Conservation (phyloP, 352 stramenopile genomes). For the Globisporangium abappressorium region DNA sequence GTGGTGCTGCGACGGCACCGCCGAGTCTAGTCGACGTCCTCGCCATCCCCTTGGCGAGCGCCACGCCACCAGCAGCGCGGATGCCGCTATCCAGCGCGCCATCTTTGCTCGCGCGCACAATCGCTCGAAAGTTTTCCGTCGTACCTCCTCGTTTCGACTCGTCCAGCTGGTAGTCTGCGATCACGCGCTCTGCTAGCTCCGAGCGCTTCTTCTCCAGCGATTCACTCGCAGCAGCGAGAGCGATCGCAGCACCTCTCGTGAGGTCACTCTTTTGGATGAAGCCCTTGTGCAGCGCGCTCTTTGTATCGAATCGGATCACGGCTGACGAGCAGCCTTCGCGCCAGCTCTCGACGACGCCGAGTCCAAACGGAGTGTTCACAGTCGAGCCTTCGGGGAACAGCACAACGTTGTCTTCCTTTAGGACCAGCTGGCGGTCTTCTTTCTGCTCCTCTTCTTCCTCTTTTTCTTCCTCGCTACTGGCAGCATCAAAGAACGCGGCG, state of each 20-base stretch:
- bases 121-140: slow-evolving; percentile 28
- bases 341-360: slow-evolving; percentile 57
- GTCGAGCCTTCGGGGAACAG: slow-evolving; percentile 58
- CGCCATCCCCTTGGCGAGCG: slow-evolving; percentile 73
- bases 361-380: slow-evolving; percentile 65
- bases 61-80: slow-evolving; percentile 72
- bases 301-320: slow-evolving; percentile 34
- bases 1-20: slow-evolving; percentile 63
- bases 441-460: background rate
- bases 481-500: slow-evolving; percentile 36
- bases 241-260: slow-evolving; percentile 46
- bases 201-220: slow-evolving; percentile 55
- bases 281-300: slow-evolving; percentile 24
- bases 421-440: background rate
- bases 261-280: slow-evolving; percentile 73
- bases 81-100: slow-evolving; percentile 81
- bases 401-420: slow-evolving; percentile 1
- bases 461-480: slow-evolving; percentile 15
- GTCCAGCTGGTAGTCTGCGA: slow-evolving; percentile 52
- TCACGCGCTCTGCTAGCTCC: slow-evolving; percentile 55
- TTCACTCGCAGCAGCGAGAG: slow-evolving; percentile 33
- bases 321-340: slow-evolving; percentile 30
- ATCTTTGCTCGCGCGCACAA: slow-evolving; percentile 64
- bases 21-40: slow-evolving; percentile 51
- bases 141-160: slow-evolving; percentile 28